Percentiles rank a stretch among this genome's conserved stretches.
These are phyloP conservation scores for Colletotrichum abscissum DNA, from an alignment of 2,329 filamentous ascomycete species.

Conservation along the genomic window DNA sequence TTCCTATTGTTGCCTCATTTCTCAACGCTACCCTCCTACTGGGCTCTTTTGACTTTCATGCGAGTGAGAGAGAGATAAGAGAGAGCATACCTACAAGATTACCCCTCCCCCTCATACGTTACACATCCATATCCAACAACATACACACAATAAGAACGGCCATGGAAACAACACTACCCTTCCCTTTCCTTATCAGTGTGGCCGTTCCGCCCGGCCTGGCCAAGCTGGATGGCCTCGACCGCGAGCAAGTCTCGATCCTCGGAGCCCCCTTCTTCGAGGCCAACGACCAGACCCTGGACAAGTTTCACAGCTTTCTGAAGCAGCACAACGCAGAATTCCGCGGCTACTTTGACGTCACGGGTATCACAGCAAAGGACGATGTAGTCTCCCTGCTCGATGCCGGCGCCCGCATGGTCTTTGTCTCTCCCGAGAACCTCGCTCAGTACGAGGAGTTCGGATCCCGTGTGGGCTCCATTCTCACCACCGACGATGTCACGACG, in stretches of 20 bases:
- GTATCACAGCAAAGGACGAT: conserved; percentile 75
- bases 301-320: conserved; percentile 59
- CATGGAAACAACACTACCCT: conserved; percentile 74
- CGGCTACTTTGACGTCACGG: conserved; percentile 82
- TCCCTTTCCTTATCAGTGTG: conserved; percentile 72
- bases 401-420: conserved; percentile 87
- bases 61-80: background rate
- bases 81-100: background rate
- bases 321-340: conserved; percentile 63
- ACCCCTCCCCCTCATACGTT: conserved; percentile 5
- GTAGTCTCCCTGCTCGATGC: conserved; percentile 84
- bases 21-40: background rate
- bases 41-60: background rate
- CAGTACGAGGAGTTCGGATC: conserved; percentile 66
- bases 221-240: conserved; percentile 63
- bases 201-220: conserved; percentile 61
- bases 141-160: conserved; percentile 32
- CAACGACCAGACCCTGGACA: conserved; percentile 58
- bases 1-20: background rate
- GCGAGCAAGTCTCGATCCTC: conserved; percentile 68
- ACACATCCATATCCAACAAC: background rate
- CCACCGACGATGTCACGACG: conserved; percentile 55
- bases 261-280: conserved; percentile 70
- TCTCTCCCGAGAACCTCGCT: conserved; percentile 75
- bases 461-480: conserved; percentile 65